A percentile compares a stretch with the other conserved stretches of the same genome.
phyloP scores from a whole-genome alignment of 805 yeast species.

The Sugiyamaella floridensis region DNA sequence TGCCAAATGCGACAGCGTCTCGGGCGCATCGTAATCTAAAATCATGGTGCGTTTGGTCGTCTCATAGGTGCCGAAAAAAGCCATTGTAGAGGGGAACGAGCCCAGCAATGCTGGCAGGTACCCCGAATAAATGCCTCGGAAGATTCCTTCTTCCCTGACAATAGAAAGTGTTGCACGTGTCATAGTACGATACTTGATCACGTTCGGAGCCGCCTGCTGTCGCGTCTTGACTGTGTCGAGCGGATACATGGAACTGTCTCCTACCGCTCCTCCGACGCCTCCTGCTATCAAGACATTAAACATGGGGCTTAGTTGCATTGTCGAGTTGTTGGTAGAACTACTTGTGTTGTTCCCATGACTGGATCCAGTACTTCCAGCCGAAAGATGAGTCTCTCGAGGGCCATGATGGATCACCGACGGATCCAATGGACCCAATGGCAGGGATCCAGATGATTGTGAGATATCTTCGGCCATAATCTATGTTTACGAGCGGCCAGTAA shows the following conservation, averaged over 20 bases:
- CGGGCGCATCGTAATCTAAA: constrained; percentile 57
- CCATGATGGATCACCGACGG: constrained; percentile 4
- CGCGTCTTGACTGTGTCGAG: constrained; percentile 94
- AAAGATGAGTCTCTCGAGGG: neutral
- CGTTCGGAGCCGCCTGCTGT: constrained; percentile 86
- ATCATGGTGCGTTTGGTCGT: constrained; percentile 65
- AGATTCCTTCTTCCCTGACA: constrained; percentile 75
- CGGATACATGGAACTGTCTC: constrained; percentile 91
- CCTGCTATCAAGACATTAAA: constrained; percentile 62
- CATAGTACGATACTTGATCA: constrained; percentile 64
- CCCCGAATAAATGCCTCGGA: constrained; percentile 85
- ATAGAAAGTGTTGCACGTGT: constrained; percentile 69
- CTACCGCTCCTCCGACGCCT: constrained; percentile 89
- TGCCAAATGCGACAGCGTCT: constrained; percentile 67
- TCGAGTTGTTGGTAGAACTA: neutral
- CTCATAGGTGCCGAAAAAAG: constrained; percentile 92
- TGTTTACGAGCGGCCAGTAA: neutral
- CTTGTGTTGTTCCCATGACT: neutral
- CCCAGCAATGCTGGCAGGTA: constrained; percentile 89
- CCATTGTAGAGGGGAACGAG: constrained; percentile 79
- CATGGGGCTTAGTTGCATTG: constrained; percentile 16
- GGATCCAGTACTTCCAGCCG: neutral
- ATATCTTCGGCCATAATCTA: constrained; percentile 2
- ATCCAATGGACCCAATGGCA: constrained; percentile 5
- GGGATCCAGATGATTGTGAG: constrained; percentile 4